Evolutionary conservation across 352 stramenopile species (phyloP).

Genomic region (Globisporangium megalacanthum): DNA sequence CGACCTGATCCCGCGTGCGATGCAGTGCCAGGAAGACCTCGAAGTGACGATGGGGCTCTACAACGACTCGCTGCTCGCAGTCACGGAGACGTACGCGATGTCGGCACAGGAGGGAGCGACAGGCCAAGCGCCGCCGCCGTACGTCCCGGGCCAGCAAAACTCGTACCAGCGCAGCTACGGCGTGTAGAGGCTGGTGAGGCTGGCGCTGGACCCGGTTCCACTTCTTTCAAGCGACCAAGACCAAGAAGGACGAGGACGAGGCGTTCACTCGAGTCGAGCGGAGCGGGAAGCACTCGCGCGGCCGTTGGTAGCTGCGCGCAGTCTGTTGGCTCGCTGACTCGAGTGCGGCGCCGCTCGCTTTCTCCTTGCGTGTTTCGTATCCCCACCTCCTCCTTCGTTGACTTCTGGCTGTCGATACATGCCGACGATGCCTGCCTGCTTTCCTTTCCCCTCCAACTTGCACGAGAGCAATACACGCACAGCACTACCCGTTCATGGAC

Average conservation of each 20-base stretch:
- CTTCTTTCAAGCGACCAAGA: too few relatives aligned
- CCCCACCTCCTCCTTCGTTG: neutral
- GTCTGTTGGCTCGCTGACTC: neutral
- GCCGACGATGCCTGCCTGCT: too few relatives aligned
- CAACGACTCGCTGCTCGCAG: slow-evolving; percentile 84
- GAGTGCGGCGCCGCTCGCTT: neutral
- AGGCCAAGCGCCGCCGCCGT: slow-evolving; percentile 66
- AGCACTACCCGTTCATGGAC: too few relatives aligned
- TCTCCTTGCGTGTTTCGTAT: neutral
- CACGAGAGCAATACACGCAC: too few relatives aligned
- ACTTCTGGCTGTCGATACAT: slow-evolving; percentile 1
- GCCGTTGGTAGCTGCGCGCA: slow-evolving; percentile 15
- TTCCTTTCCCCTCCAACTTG: too few relatives aligned
- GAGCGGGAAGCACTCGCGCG: slow-evolving; percentile 2
- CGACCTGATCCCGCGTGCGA: slow-evolving; percentile 80
- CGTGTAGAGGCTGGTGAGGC: slow-evolving; percentile 33
- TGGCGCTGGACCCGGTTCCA: neutral
- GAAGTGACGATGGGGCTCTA: slow-evolving; percentile 86
- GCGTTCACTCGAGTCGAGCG: slow-evolving; percentile 1
- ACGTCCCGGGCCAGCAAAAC: slow-evolving; percentile 86
- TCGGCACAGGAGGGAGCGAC: slow-evolving; percentile 55
- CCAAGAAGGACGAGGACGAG: too few relatives aligned
- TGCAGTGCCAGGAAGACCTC: slow-evolving; percentile 86
- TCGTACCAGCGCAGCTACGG: slow-evolving; percentile 87
- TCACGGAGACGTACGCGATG: slow-evolving; percentile 82